Percentiles rank a stretch among this genome's conserved stretches.
Evolutionary conservation across 257 asterid species (phyloP).

Genomic region (Cruciata laevipes): DNA sequence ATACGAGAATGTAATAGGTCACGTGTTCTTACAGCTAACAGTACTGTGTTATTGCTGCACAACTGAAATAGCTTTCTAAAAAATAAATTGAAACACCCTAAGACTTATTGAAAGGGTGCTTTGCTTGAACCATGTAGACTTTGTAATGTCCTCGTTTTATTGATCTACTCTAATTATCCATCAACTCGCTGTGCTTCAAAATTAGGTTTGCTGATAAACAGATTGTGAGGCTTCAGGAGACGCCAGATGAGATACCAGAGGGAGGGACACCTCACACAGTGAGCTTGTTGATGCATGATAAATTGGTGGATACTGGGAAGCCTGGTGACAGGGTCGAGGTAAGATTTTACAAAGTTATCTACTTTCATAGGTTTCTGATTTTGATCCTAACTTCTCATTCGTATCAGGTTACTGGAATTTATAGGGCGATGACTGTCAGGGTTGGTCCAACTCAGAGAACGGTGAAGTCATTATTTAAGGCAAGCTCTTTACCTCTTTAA

Average conservation of each 20-base stretch:
- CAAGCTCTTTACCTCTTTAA: conserved; percentile 13
- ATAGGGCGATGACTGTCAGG: conserved; percentile 93
- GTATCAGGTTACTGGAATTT: conserved; percentile 88
- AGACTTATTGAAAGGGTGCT: too few species aligned
- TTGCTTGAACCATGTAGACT: not conserved
- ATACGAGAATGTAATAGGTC: too few species aligned
- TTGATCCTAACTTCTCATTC: conserved; percentile 24
- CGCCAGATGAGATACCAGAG: conserved; percentile 96
- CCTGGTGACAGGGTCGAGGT: conserved; percentile 99
- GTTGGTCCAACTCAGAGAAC: conserved; percentile 95
- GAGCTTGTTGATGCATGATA: conserved; percentile 96
- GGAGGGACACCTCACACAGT: conserved; percentile 99
- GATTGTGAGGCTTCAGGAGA: conserved; percentile 95
- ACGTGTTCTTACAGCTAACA: too few species aligned
- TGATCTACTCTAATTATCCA: not conserved
- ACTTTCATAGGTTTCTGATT: conserved; percentile 7
- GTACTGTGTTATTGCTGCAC: too few species aligned
- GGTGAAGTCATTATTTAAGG: conserved; percentile 90
- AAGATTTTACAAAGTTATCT: conserved; percentile 15
- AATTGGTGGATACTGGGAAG: conserved; percentile 89
- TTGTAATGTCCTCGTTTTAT: not conserved
- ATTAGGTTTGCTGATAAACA: conserved; percentile 93
- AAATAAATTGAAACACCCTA: too few species aligned
- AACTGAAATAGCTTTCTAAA: too few species aligned
- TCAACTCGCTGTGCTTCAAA: conserved; percentile 4